A percentile compares a stretch with the other conserved stretches of the same genome.
Conservation (phyloP, 352 stramenopile genomes). For the Phytophthora cactorum region DNA sequence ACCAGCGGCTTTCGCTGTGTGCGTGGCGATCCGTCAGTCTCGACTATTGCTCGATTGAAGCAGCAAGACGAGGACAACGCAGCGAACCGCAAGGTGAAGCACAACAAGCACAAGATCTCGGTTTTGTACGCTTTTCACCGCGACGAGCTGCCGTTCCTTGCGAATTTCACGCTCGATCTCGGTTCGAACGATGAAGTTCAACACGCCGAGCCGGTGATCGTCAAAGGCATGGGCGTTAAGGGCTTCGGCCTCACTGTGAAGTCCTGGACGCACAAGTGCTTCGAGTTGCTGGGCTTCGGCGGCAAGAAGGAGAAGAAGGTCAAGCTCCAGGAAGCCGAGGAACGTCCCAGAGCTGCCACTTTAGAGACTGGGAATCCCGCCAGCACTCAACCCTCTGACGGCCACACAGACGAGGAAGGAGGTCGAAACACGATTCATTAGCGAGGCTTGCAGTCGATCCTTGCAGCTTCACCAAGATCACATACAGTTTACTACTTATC, state of each 20-base stretch:
- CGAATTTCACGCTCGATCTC: conserved; percentile 45
- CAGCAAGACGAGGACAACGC: conserved; percentile 32
- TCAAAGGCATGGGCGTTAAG: conserved; percentile 60
- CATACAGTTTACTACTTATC: no score
- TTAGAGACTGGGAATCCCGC: conserved; percentile 1
- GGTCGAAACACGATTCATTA: conserved; percentile 33
- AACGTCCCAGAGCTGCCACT: conserved; percentile 17
- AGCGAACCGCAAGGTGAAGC: conserved; percentile 16
- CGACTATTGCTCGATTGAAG: conserved; percentile 48
- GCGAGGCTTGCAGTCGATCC: neutral
- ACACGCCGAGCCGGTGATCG: conserved; percentile 42
- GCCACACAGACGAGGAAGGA: conserved; percentile 4
- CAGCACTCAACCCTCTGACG: neutral
- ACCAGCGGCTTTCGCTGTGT: conserved; percentile 57
- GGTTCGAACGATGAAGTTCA: conserved; percentile 34
- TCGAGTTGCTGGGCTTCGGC: conserved; percentile 29
- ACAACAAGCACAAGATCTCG: conserved; percentile 24
- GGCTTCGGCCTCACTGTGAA: conserved; percentile 37
- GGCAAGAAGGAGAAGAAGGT: conserved; percentile 33
- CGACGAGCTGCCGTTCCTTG: conserved; percentile 68
- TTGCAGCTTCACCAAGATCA: no score
- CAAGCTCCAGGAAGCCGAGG: conserved; percentile 11
- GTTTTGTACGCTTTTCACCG: conserved; percentile 71
- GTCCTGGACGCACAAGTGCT: conserved; percentile 35
- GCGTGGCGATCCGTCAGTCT: conserved; percentile 40